Base-by-base conservation (phyloP, 306 rosid genomes). In the Mucuna pruriens region DNA sequence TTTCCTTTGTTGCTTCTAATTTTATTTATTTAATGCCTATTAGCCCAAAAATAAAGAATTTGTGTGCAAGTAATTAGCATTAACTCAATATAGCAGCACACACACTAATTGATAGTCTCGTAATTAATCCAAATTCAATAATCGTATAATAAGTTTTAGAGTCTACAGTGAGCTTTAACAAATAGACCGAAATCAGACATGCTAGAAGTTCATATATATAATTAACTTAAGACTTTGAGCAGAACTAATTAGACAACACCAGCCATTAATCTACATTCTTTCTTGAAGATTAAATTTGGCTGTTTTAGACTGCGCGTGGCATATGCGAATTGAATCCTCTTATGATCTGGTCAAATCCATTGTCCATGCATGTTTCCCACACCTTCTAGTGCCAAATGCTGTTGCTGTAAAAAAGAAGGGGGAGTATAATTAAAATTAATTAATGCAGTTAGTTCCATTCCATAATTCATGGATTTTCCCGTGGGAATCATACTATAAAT, bases 351-450 rank as follows among this genome's bases (percentile, higher is more conserved):
- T 85, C 78, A 73, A 86, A 90, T 33, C 87, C 92, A 84, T 62
- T 85, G 36, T 83, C 94, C 90, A 84, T 71, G 33, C 90, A 91
- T 67, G 22, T 87, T 91, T 73, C 94, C 90, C 54, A 51, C 84
- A n/a, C 85, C 90, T 81, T 86, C 94, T 45, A 80, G 61, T 17
- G 89, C 90, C 88, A 91, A 60, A 83, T 84, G 90, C 20, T 91
- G 93, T 72, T 86, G 91, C 84, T 88, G 87, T 71, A 31, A 11
- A 4, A 25, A 15, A n/a, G n/a, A 11, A 62, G 1, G 44, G 2
- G 20, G 0, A 22, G 10, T 44, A 75, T 31, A 49, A 34, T 65
- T 45, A 22, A 25, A 51, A 71, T n/a, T n/a, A n/a, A n/a, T n/a
- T n/a, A n/a, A n/a, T 22, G 40, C 17, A 26, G 23, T 39, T 38